Conservation (phyloP, 352 stramenopile genomes). For the Phytophthora brassicae region DNA sequence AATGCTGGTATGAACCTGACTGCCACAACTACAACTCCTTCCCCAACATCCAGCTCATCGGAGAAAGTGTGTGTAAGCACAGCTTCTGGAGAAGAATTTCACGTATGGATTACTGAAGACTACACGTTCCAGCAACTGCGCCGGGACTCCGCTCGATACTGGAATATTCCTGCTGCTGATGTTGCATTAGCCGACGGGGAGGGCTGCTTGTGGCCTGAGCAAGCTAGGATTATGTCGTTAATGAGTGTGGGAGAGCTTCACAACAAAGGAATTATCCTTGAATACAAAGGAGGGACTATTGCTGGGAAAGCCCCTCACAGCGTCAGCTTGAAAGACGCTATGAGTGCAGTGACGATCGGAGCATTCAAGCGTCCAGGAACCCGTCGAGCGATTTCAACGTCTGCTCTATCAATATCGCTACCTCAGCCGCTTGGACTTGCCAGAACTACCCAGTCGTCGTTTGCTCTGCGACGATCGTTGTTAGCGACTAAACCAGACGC, state of each 20-base stretch:
- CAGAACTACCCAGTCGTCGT: constrained; percentile 5
- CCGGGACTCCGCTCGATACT: constrained; percentile 68
- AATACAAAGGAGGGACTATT: constrained; percentile 44
- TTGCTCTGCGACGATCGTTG: constrained; percentile 9
- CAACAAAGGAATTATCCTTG: constrained; percentile 51
- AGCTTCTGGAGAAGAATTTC: constrained; percentile 58
- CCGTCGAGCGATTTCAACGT: constrained; percentile 18
- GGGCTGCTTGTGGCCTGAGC: constrained; percentile 76
- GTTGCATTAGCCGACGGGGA: constrained; percentile 58
- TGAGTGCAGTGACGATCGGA: constrained; percentile 12
- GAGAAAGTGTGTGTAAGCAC: constrained; percentile 61
- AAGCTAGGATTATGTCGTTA: constrained; percentile 68
- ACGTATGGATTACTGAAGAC: constrained; percentile 62
- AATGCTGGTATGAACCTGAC: neutral
- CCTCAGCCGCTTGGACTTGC: constrained; percentile 3
- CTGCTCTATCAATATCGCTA: constrained; percentile 16
- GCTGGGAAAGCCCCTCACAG: constrained; percentile 11
- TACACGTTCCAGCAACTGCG: constrained; percentile 82
- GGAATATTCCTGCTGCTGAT: constrained; percentile 48
- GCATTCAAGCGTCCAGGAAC: constrained; percentile 14
- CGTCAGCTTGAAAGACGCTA: constrained; percentile 29
- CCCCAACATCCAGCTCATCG: constrained; percentile 11
- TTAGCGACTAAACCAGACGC: constrained; percentile 17
- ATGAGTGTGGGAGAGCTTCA: constrained; percentile 53
- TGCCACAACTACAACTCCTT: neutral